Evolutionary conservation across 805 yeast species (phyloP), one percentile per base, ranked within the genome.

Genomic region (Scheffersomyces lignosus): DNA sequence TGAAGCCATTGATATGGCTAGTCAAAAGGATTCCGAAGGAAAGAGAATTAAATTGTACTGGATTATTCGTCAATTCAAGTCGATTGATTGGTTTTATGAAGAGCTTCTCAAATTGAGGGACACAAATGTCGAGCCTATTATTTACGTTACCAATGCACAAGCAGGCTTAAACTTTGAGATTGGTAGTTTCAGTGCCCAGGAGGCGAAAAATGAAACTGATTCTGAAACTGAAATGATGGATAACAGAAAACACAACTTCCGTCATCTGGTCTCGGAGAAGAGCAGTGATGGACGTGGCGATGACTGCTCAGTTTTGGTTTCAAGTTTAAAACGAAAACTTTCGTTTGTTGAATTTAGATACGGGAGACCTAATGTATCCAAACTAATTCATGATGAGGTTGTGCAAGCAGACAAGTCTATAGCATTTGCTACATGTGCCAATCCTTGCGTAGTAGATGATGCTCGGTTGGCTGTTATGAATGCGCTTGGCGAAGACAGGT

Each of bases 401-500:
- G 39, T 27, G 2, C 62, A 59, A 29, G 40, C 66, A 14, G 38
- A 43, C 7, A 70, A 73, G 9, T 42, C 73, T 4, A 42, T 66
- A 27, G 77, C 73, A 1, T 53, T 75, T 41, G 70, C 69, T 32
- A 62, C 70, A 4, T 74, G 80, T 59, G 76, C 74, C 16, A 71
- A 70, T 51, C 60, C 66, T 18, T 41, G 57, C 17, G 59, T 71
- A 60, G 69, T 61, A 29, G 66, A 62, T 40, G 54, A 47, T 3
- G 38, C 52, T 24, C 52, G 70, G 45, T 35, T 34, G 16, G 45
- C 52, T 2, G 48, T 63, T 13, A 52, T 47, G 6, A 38, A 46
- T 35, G 54, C 49, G 31, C 47, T 64, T 45, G 41, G 44, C 15
- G 39, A 44, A 15, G 27, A 24, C 5, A 18, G 22, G 13, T 16